These are phyloP conservation scores for Bipolaris gigantea DNA, from an alignment of 2,329 filamentous ascomycete genomes.

Conservation along the genomic window DNA sequence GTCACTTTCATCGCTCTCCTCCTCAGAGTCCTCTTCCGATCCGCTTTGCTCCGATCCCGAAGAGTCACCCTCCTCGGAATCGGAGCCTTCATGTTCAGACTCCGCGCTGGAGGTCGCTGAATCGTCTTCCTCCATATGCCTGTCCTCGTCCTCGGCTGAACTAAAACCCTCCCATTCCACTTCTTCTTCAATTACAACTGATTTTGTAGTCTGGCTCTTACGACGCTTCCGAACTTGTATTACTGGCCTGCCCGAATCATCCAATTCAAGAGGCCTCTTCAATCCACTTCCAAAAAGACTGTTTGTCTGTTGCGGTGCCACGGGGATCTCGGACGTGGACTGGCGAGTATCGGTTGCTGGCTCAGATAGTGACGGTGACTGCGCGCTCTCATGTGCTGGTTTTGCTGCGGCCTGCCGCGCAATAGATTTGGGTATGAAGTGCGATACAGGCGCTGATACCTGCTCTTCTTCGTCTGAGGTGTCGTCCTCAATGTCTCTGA, in stretches of 20 bases:
- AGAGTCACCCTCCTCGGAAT: constrained; percentile 8
- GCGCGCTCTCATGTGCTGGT: constrained; percentile 7
- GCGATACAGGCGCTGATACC: not conserved
- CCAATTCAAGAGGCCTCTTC: constrained; percentile 81
- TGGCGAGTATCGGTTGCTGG: constrained; percentile 17
- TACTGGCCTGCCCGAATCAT: constrained; percentile 76
- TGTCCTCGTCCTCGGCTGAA: constrained; percentile 48
- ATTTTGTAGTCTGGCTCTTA: constrained; percentile 52
- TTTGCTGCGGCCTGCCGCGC: not conserved
- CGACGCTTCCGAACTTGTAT: constrained; percentile 79
- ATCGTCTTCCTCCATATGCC: constrained; percentile 29
- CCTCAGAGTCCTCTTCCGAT: constrained; percentile 32
- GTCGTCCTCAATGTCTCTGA: constrained; percentile 28
- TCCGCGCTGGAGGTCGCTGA: constrained; percentile 9
- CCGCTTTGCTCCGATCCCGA: constrained; percentile 24
- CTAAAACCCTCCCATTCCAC: constrained; percentile 65
- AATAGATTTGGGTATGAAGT: not conserved
- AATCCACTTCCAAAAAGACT: constrained; percentile 70
- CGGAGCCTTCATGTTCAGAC: constrained; percentile 11
- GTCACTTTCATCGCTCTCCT: constrained; percentile 38
- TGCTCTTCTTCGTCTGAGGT: constrained; percentile 31
- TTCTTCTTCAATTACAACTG: constrained; percentile 46
- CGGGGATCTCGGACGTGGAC: not conserved
- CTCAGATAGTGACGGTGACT: constrained; percentile 21
- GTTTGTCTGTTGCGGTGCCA: constrained; percentile 8